These are phyloP conservation scores for Graphiopsis chlorocephala DNA, from an alignment of 2,329 filamentous ascomycete genomes.

Conservation along the genomic window DNA sequence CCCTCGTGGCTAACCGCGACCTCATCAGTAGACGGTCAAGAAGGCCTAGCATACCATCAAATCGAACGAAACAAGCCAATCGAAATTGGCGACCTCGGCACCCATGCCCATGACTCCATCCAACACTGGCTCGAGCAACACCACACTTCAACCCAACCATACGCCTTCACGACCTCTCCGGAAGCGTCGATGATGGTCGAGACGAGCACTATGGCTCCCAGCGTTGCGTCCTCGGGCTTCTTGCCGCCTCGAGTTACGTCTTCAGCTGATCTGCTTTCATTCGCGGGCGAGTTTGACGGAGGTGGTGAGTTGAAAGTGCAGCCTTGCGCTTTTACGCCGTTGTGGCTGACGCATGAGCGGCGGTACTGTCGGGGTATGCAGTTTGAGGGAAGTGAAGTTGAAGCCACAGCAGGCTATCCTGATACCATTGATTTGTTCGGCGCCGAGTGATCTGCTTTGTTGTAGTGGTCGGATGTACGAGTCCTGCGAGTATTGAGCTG, in stretches of 20 bases:
- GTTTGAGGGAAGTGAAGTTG: neutral
- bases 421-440: neutral
- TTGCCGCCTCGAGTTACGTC: neutral
- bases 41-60: constrained; percentile 6
- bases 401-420: neutral
- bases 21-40: neutral
- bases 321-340: constrained; percentile 3
- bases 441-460: neutral
- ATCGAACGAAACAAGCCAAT: neutral
- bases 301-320: neutral
- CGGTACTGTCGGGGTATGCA: constrained; percentile 1
- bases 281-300: constrained; percentile 3
- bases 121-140: neutral
- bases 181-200: constrained; percentile 9
- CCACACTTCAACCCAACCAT: neutral
- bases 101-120: neutral
- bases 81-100: neutral
- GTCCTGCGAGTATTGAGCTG: neutral
- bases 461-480: neutral
- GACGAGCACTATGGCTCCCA: neutral
- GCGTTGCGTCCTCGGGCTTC: constrained; percentile 1
- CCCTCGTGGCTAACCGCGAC: neutral
- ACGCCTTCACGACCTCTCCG: neutral
- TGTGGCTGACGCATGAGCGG: constrained; percentile 6
- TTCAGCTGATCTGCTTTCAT: neutral